These are phyloP conservation scores for Discostella stelligeroides DNA, from an alignment of 108 stramenopile species.

Conservation along the genomic window DNA sequence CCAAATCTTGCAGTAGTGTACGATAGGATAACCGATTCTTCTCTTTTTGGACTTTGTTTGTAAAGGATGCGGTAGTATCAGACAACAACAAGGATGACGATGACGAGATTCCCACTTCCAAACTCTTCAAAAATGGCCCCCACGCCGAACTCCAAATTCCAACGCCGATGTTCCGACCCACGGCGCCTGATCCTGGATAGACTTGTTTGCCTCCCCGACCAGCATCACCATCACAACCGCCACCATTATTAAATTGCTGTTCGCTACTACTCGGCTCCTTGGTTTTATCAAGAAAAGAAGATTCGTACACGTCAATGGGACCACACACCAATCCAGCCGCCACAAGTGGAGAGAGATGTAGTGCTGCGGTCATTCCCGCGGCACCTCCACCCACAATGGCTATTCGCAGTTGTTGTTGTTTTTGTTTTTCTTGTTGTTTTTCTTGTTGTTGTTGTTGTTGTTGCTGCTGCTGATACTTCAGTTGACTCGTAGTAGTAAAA, in stretches of 20 bases:
- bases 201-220: constrained; percentile 26
- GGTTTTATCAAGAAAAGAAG: no score
- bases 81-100: neutral
- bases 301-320: constrained; percentile 83
- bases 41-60: constrained; percentile 5
- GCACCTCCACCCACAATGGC: constrained; percentile 85
- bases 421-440: neutral
- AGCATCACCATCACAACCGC: neutral
- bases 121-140: constrained; percentile 55
- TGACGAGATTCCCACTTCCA: constrained; percentile 22
- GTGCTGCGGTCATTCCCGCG: constrained; percentile 74
- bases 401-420: constrained; percentile 59
- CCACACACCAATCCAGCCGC: constrained; percentile 58
- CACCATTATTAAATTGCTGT: no score
- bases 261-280: no score
- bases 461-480: neutral
- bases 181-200: constrained; percentile 42
- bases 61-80: no score
- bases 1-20: constrained; percentile 53
- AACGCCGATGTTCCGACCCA: constrained; percentile 74
- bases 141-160: constrained; percentile 88
- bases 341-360: constrained; percentile 83
- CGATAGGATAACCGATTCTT: constrained; percentile 61
- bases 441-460: neutral
- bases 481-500: no score